Conservation (phyloP, 2,329 filamentous ascomycete species). For the Byssothecium circinans region DNA sequence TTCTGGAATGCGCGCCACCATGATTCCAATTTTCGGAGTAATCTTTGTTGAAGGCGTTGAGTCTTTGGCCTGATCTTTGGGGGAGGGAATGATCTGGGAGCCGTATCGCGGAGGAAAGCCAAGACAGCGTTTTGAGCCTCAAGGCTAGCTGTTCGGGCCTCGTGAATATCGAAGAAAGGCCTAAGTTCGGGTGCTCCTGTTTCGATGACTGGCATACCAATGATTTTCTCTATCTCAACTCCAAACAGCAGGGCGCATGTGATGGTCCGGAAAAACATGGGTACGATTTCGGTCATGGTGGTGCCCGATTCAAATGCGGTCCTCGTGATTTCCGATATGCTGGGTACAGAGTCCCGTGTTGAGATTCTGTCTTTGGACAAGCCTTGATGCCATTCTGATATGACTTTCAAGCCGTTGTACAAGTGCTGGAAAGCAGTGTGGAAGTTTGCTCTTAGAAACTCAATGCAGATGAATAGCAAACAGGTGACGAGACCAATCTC, state of each 20-base stretch:
- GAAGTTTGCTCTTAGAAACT: conserved; percentile 48
- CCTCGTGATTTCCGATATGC: neutral
- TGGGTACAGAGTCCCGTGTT: neutral
- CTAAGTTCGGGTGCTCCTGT: neutral
- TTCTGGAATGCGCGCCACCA: conserved; percentile 9
- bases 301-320: neutral
- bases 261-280: conserved; percentile 13
- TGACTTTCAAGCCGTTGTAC: conserved; percentile 47
- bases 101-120: neutral
- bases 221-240: conserved; percentile 4
- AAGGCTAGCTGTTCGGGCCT: conserved; percentile 7
- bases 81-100: neutral
- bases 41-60: conserved; percentile 1
- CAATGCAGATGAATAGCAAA: conserved; percentile 49
- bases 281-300: conserved; percentile 11
- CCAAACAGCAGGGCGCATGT: conserved; percentile 12
- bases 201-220: neutral
- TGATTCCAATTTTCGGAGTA: conserved; percentile 10
- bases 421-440: conserved; percentile 47
- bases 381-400: conserved; percentile 8
- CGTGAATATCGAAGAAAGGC: conserved; percentile 11
- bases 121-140: conserved; percentile 13
- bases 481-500: conserved; percentile 47
- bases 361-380: neutral
- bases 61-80: conserved; percentile 2